Conservation (phyloP, 2,329 filamentous ascomycete genomes). For the Diaporthe sp. region DNA sequence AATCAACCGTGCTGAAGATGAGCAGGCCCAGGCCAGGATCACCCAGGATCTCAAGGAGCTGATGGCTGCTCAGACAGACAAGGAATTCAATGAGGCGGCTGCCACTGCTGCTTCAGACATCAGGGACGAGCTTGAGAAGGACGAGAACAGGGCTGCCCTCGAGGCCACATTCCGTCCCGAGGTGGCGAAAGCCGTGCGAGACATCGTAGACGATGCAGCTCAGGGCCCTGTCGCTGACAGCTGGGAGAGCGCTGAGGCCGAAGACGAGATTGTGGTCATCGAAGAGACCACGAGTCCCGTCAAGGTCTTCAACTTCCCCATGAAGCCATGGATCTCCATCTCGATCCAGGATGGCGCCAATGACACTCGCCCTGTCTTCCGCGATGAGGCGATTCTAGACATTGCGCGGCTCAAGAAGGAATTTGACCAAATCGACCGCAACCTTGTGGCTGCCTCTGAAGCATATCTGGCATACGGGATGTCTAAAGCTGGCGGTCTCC, state of each 20-base stretch:
- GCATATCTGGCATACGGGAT: conserved; percentile 95
- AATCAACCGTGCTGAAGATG: conserved; percentile 68
- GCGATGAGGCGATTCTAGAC: conserved; percentile 86
- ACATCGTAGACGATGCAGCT: conserved; percentile 68
- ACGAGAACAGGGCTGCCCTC: conserved; percentile 65
- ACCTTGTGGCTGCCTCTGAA: conserved; percentile 88
- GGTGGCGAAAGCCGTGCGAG: conserved; percentile 63
- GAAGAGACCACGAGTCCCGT: conserved; percentile 77
- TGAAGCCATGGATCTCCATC: conserved; percentile 96
- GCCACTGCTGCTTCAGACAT: conserved; percentile 62
- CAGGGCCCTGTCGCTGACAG: conserved; percentile 80
- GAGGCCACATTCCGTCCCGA: conserved; percentile 66
- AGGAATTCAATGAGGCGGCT: conserved; percentile 66
- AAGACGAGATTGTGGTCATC: conserved; percentile 73
- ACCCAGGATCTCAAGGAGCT: conserved; percentile 63
- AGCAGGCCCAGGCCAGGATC: conserved; percentile 63
- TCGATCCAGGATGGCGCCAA: conserved; percentile 73
- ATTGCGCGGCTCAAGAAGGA: conserved; percentile 97
- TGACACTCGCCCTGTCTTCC: conserved; percentile 74
- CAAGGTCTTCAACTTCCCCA: conserved; percentile 93
- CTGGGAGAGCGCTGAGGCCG: conserved; percentile 89
- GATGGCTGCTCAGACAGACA: conserved; percentile 64
- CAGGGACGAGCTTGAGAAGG: conserved; percentile 68
- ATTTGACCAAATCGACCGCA: conserved; percentile 96
- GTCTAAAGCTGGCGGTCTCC: conserved; percentile 91